phyloP scores from a whole-genome alignment of 2,329 filamentous ascomycete genomes.

The Xylaria hypoxylon region DNA sequence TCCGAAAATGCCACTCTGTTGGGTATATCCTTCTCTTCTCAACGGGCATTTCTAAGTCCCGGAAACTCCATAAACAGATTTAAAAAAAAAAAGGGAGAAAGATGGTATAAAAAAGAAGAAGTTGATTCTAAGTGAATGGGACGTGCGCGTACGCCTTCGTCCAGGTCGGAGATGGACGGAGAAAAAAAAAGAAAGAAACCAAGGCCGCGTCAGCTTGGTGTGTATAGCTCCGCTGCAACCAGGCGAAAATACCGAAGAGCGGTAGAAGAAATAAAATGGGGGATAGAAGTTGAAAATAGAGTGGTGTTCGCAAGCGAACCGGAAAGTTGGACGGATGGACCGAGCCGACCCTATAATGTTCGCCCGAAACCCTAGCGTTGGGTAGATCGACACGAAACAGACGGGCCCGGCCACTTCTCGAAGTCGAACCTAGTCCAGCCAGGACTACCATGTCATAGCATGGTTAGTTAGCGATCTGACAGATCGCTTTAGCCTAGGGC shows the following conservation, averaged over 20 bases:
- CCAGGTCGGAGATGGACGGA: neutral
- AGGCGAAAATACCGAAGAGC: conserved; percentile 1
- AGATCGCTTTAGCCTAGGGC: conserved; percentile 60
- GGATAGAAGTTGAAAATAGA: neutral
- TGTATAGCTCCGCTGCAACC: conserved; percentile 13
- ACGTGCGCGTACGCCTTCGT: conserved; percentile 17
- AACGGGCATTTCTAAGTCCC: conserved; percentile 40
- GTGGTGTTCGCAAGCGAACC: conserved; percentile 25
- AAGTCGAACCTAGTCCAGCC: conserved; percentile 29
- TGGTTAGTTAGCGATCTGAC: conserved; percentile 9
- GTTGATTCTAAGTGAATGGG: conserved; percentile 13
- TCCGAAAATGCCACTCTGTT: conserved; percentile 39
- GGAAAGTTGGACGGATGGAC: neutral
- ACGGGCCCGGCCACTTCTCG: conserved; percentile 29
- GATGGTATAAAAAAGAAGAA: conserved; percentile 2
- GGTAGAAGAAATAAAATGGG: neutral
- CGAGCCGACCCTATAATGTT: neutral
- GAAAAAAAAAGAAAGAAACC: conserved; percentile 27
- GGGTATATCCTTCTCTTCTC: conserved; percentile 49
- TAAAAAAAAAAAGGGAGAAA: conserved; percentile 24
- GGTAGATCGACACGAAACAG: conserved; percentile 15
- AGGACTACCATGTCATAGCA: conserved; percentile 12
- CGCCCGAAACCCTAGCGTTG: neutral
- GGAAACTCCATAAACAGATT: conserved; percentile 43
- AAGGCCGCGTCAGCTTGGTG: conserved; percentile 6